phyloP scores from a whole-genome alignment of 1,139 yeast species.

The Kodamaea suecica region DNA sequence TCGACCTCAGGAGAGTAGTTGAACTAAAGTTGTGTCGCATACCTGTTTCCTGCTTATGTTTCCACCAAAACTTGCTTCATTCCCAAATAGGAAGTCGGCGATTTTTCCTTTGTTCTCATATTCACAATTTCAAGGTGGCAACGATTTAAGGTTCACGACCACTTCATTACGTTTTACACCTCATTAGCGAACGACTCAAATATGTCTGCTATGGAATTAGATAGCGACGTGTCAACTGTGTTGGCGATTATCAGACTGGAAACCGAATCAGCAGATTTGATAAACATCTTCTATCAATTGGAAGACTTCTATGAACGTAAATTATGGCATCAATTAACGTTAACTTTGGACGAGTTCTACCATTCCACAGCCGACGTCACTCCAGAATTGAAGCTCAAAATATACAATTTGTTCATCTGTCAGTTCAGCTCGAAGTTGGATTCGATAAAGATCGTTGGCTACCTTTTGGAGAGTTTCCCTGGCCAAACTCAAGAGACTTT shows the following conservation, averaged over 20 bases:
- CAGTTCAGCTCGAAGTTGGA: constrained; percentile 71
- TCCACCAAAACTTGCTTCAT: no score
- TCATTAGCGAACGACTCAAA: constrained; percentile 3
- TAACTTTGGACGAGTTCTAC: constrained; percentile 61
- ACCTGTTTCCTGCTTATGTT: no score
- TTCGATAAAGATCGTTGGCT: constrained; percentile 73
- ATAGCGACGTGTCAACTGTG: constrained; percentile 56
- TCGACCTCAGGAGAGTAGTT: no score
- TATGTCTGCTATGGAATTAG: constrained; percentile 34
- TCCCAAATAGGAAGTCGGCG: no score
- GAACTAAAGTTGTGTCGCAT: no score
- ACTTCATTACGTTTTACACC: no score
- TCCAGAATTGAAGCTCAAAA: constrained; percentile 50
- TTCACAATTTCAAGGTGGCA: no score
- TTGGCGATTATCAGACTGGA: constrained; percentile 70
- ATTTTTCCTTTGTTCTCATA: no score
- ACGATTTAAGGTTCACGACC: neutral
- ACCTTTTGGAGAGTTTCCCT: constrained; percentile 53
- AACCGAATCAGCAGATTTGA: constrained; percentile 59
- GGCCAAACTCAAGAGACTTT: constrained; percentile 50
- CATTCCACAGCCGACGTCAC: constrained; percentile 25
- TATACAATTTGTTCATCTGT: constrained; percentile 69
- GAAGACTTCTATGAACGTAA: constrained; percentile 88
- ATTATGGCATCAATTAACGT: constrained; percentile 75
- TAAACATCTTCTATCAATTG: constrained; percentile 66